Base-by-base conservation (phyloP, 176 grass and related monocot species). In the Avena eriantha region DNA sequence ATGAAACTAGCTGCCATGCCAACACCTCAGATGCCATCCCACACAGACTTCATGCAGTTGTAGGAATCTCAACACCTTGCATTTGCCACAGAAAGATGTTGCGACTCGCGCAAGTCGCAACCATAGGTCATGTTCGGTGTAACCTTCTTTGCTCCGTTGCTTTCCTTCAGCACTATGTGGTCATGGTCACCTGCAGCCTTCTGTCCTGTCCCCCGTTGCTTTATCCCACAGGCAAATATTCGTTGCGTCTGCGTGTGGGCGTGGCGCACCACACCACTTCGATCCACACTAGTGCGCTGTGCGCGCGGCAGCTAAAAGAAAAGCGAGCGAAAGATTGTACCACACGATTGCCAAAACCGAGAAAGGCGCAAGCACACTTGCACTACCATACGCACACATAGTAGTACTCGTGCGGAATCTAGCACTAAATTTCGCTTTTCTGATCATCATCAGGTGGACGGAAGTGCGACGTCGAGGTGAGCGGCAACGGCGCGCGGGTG, bases 381-480 rank as follows among this genome's bases (percentile, higher is more conserved):
- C 39, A 41, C 39, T 81, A 69, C 69, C 59, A 10, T 75, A 72
- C 31, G 2, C 4, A 34, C 15, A 13, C 8, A 76, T 41, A 8
- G 36, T 76, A 29, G 15, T 53, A 76, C 73, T 53, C 23, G 24
- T 76, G 74, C 49, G 56, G 74, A 21, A 77, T 55, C 73, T 33
- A 68, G 17, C 76, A 34, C 61, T 85, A 14, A 51, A 22, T 75
- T 60, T 46, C 3, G 1, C 69, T 35, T 14, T 66, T 21, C 69
- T 73, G 69, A 46, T 21, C 15, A 29, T 48, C 73, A 53, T 76
- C 68, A 85, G 97, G 92, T 58, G 90, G 83, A 12, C 85, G 91
- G 59, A 99, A 81, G 89, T 98, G 92, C 33, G 96, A 96, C 19
- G 92, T 96, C 21, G 96, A 96, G 82, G 81, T 98, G 67, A 90